Evolutionary conservation across 768 basidiomycete species (phyloP).

Genomic region (Dictyophora rubrovolvata): DNA sequence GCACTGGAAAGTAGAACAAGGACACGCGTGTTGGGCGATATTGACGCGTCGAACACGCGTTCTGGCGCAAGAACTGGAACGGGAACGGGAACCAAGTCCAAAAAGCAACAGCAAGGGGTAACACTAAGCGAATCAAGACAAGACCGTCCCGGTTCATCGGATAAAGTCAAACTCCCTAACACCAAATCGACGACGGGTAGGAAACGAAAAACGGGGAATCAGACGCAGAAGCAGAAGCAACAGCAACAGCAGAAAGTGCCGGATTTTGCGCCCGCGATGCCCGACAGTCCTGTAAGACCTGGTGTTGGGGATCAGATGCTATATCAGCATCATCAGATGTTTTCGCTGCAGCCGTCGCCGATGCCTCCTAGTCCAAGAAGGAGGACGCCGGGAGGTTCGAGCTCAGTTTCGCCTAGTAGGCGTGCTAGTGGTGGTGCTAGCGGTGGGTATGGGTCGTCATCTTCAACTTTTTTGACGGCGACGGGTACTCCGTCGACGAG

Average conservation of each 20-base stretch:
- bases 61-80: background rate
- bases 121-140: no score
- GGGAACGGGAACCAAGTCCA: background rate
- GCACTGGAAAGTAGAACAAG: background rate
- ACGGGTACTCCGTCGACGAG: background rate
- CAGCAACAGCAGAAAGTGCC: background rate
- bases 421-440: no score
- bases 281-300: slow-evolving; percentile 1
- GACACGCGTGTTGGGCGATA: background rate
- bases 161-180: no score
- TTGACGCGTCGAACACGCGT: background rate
- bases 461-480: background rate
- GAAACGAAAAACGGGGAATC: no score
- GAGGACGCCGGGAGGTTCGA: background rate
- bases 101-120: no score
- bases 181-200: no score
- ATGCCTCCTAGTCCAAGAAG: slow-evolving; percentile 2
- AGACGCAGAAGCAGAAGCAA: background rate
- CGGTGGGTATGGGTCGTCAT: background rate
- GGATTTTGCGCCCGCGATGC: slow-evolving; percentile 6
- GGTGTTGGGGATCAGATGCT: slow-evolving; percentile 9
- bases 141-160: no score
- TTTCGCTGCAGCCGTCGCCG: slow-evolving; percentile 2
- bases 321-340: background rate
- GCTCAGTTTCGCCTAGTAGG: no score